A percentile compares a stretch with the other conserved stretches of the same genome.
Evolutionary conservation across 2,329 filamentous ascomycete genomes (phyloP).

Genomic region (Pseudogymnoascus sp.): DNA sequence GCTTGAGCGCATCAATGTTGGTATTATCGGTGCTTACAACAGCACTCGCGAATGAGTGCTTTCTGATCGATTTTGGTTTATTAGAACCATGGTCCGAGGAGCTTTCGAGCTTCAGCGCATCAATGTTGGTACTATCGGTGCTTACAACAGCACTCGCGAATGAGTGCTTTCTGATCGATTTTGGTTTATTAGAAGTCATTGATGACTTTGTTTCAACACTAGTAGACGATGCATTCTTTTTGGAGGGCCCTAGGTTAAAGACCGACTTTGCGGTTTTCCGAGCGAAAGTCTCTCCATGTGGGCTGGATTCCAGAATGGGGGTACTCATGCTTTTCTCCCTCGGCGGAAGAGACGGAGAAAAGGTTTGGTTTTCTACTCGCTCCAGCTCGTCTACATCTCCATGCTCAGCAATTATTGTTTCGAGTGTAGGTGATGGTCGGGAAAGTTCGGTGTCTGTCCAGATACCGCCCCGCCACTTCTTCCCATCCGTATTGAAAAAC

Average conservation of each 20-base stretch:
- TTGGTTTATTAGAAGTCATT: conserved; percentile 36
- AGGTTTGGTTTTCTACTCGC: conserved; percentile 25
- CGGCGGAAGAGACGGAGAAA: conserved; percentile 30
- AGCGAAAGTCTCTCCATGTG: conserved; percentile 32
- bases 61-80: conserved; percentile 51
- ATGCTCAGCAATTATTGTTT: conserved; percentile 34
- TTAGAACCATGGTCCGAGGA: conserved; percentile 49
- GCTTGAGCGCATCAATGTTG: conserved; percentile 56
- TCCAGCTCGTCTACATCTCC: conserved; percentile 38
- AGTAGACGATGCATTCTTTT: conserved; percentile 38
- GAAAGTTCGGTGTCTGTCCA: conserved; percentile 47
- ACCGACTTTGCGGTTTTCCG: conserved; percentile 33
- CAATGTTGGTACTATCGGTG: conserved; percentile 57
- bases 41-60: conserved; percentile 53
- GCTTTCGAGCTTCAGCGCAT: conserved; percentile 48
- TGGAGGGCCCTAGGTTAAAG: conserved; percentile 19
- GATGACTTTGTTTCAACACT: conserved; percentile 39
- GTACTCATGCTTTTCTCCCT: conserved; percentile 50
- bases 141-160: conserved; percentile 56
- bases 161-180: conserved; percentile 51
- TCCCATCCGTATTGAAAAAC: conserved; percentile 73
- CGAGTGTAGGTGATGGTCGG: conserved; percentile 26
- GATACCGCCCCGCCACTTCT: conserved; percentile 77
- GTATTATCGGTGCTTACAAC: conserved; percentile 58
- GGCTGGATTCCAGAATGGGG: conserved; percentile 35